phyloP scores from a whole-genome alignment of 2,329 filamentous ascomycete species.

The Ramularia endophylla region DNA sequence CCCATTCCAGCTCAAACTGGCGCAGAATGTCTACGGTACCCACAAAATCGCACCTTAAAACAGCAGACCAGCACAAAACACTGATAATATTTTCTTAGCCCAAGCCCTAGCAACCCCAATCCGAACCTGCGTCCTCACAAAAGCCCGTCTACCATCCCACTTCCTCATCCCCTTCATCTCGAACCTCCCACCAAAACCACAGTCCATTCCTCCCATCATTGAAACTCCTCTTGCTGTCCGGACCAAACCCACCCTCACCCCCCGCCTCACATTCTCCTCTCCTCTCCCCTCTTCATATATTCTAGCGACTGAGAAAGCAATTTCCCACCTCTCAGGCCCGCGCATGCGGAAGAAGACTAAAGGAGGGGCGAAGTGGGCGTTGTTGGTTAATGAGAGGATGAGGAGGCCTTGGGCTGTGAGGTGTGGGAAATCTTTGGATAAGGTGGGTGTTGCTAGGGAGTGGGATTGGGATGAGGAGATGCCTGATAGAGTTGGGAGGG shows the following conservation, averaged over 20 bases:
- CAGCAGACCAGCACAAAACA: constrained; percentile 2
- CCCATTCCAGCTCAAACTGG: constrained; percentile 54
- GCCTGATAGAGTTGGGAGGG: constrained; percentile 46
- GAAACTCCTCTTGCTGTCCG: background rate
- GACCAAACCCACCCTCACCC: constrained; percentile 48
- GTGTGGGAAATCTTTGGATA: constrained; percentile 1
- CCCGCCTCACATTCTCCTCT: constrained; percentile 34
- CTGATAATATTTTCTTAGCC: constrained; percentile 39
- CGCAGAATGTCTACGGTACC: constrained; percentile 60
- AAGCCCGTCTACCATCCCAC: constrained; percentile 48
- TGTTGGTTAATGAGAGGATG: constrained; percentile 5
- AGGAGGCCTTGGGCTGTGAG: constrained; percentile 2
- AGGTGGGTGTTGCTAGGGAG: constrained; percentile 3
- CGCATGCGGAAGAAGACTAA: background rate
- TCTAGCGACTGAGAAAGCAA: constrained; percentile 15
- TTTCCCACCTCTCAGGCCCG: constrained; percentile 15
- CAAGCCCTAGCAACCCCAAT: constrained; percentile 56
- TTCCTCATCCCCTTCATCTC: constrained; percentile 60
- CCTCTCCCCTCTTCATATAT: constrained; percentile 13
- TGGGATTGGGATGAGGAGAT: constrained; percentile 45
- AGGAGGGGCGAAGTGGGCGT: constrained; percentile 2
- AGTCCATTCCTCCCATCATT: constrained; percentile 2
- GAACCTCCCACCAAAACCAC: constrained; percentile 50
- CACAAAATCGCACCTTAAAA: background rate
- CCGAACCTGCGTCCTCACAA: constrained; percentile 51